These are phyloP conservation scores for Diatrype stigma DNA, from an alignment of 2,329 filamentous ascomycete species.

Conservation along the genomic window DNA sequence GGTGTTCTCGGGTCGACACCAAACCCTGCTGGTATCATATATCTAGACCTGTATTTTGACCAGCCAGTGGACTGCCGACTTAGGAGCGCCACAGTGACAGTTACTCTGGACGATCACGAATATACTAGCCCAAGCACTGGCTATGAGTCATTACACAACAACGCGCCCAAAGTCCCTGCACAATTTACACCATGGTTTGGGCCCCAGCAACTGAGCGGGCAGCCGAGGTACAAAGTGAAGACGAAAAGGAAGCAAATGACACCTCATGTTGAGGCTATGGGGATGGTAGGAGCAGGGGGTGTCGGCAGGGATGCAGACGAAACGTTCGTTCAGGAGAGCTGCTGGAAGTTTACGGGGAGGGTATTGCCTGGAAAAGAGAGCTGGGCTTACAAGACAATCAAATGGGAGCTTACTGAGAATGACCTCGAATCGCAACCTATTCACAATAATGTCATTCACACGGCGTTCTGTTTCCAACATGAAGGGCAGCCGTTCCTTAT, in stretches of 20 bases:
- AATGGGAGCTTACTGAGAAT: conserved; percentile 27
- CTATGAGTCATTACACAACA: neutral
- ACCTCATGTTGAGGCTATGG: conserved; percentile 15
- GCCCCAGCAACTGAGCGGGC: conserved; percentile 18
- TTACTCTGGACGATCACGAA: conserved; percentile 23
- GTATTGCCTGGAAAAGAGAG: conserved; percentile 9
- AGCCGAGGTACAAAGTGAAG: conserved; percentile 9
- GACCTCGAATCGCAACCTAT: conserved; percentile 20
- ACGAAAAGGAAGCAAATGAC: conserved; percentile 8
- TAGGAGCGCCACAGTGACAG: conserved; percentile 17
- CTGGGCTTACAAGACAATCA: conserved; percentile 20
- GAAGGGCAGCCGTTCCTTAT: conserved; percentile 25
- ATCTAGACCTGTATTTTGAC: conserved; percentile 22
- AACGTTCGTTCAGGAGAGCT: conserved; percentile 10
- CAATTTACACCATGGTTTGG: conserved; percentile 20
- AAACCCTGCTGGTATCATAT: conserved; percentile 23
- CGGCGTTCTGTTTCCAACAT: conserved; percentile 28
- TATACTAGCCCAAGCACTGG: conserved; percentile 11
- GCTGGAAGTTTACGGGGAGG: conserved; percentile 23
- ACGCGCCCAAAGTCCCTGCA: conserved; percentile 10
- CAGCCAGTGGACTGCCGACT: conserved; percentile 20
- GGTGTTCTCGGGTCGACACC: conserved; percentile 16
- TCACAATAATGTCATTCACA: conserved; percentile 24
- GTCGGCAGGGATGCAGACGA: conserved; percentile 17
- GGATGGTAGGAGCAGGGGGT: conserved; percentile 16